Base-by-base conservation (phyloP, 2,329 filamentous ascomycete genomes). In the Hymenoscyphus fructigenus region DNA sequence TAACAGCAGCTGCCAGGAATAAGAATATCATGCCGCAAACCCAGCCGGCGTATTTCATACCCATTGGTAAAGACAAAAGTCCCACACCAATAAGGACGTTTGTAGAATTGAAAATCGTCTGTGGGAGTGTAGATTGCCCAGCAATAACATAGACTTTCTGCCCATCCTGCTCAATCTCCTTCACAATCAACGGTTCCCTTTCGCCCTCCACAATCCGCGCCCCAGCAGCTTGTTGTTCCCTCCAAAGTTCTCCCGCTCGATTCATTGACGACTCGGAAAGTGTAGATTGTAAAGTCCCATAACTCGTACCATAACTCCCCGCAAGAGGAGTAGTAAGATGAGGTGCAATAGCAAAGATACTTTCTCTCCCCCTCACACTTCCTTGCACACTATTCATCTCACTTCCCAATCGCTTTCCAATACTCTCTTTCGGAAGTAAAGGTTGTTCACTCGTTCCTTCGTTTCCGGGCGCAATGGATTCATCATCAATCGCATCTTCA, bases 91-190 rank as follows among this genome's bases (percentile, higher is more conserved):
- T 94, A 65, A 97, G 81, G 60, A 96, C 92, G 68, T 83, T 84
- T 32, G 62, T 94, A 2, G 92, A 96, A 78, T 99, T 99, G 82
- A 98, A 96, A 67, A 97, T 85, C 6, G 94, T 98, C 79, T 98
- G 94, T 0, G 93, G 93, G 17, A 98, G 83, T 0, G 94, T 99
- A n/a, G 92, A 96, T 79, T 96, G 93, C 47, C 94, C 94, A 67
- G 96, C 90, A 2, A 97, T 88, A 2, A 94, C 85, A 71, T 94
- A 85, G 63, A 97, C 87, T 58, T 94, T 85, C 74, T 90, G 92
- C 53, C 95, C 92, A 70, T 95, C 92, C 72, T 95, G 91, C 75
- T 96, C 91, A 14, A 97, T 85, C 76, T 93, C 91, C 79, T 93
- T 94, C 61, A 97, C 89, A n/a, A 97, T 80, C 63, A 97, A 84